These are phyloP conservation scores for Globisporangium mamillatum DNA, from an alignment of 352 stramenopile species.

Conservation along the genomic window DNA sequence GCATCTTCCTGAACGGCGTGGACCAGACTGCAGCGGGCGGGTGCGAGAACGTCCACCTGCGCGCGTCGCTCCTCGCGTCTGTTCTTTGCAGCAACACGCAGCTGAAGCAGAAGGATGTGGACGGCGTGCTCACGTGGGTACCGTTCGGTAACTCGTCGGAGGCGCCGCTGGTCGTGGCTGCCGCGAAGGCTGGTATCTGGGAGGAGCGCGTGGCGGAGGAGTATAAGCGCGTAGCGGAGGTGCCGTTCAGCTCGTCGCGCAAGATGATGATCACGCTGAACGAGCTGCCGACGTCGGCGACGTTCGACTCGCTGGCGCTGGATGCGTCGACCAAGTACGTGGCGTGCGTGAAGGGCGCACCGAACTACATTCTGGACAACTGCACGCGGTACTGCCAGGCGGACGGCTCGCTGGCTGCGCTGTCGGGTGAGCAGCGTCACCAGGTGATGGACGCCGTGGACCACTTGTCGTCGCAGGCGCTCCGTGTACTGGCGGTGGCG, in stretches of 20 bases:
- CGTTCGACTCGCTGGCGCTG: slow-evolving; percentile 23
- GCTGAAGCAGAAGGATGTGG: slow-evolving; percentile 22
- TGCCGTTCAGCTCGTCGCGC: slow-evolving; percentile 87
- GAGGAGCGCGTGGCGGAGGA: slow-evolving; percentile 15
- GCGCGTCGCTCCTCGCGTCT: slow-evolving; percentile 25
- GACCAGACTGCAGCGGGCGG: slow-evolving; percentile 9
- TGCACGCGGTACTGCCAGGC: slow-evolving; percentile 28
- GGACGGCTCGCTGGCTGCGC: slow-evolving; percentile 17
- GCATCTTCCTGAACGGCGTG: slow-evolving; percentile 19
- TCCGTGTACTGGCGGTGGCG: slow-evolving; percentile 72
- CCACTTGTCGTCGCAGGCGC: slow-evolving; percentile 30
- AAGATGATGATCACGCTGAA: slow-evolving; percentile 84
- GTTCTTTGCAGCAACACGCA: slow-evolving; percentile 46
- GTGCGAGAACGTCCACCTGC: slow-evolving; percentile 21
- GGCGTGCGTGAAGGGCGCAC: slow-evolving; percentile 34
- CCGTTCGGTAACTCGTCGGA: slow-evolving; percentile 40
- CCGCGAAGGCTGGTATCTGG: slow-evolving; percentile 35
- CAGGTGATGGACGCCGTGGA: slow-evolving; percentile 29
- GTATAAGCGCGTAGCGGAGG: slow-evolving; percentile 65
- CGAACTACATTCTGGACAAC: slow-evolving; percentile 38
- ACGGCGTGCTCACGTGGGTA: slow-evolving; percentile 21
- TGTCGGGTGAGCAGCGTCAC: slow-evolving; percentile 16
- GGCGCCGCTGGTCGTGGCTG: slow-evolving; percentile 36
- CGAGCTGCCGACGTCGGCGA: slow-evolving; percentile 4
- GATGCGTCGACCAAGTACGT: slow-evolving; percentile 20